Conservation (phyloP, 73 alveolate genomes). For the Paramecium sexaurelia region DNA sequence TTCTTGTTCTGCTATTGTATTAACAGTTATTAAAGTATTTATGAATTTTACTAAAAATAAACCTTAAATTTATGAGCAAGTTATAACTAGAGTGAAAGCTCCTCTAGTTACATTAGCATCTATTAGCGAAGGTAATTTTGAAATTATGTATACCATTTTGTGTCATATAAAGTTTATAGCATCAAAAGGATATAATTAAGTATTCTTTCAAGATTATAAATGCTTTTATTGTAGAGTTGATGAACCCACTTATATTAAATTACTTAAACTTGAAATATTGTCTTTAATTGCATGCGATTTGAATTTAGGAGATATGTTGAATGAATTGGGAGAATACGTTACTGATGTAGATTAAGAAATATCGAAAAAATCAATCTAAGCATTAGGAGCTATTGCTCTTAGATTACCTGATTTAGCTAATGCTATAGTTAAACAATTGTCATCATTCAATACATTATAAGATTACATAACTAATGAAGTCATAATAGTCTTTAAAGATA, state of each 20-base stretch:
- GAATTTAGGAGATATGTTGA: conserved; percentile 79
- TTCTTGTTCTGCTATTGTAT: conserved; percentile 92
- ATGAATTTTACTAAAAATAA: conserved; percentile 92
- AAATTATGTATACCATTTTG: conserved; percentile 88
- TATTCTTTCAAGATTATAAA: conserved; percentile 90
- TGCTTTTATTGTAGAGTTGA: conserved; percentile 95
- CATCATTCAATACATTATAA: conserved; percentile 77
- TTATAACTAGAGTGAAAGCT: conserved; percentile 89
- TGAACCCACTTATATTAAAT: conserved; percentile 95
- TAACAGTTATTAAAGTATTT: conserved; percentile 96
- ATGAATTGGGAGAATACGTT: conserved; percentile 89
- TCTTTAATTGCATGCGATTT: conserved; percentile 71
- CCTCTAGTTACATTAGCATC: conserved; percentile 97
- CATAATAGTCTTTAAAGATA: conserved; percentile 71
- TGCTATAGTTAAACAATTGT: conserved; percentile 75
- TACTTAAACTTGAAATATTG: conserved; percentile 89
- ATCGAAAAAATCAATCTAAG: conserved; percentile 80
- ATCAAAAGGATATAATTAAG: conserved; percentile 14
- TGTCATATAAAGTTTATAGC: conserved; percentile 87
- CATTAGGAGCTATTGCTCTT: conserved; percentile 80
- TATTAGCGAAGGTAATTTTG: conserved; percentile 92
- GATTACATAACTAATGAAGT: conserved; percentile 81
- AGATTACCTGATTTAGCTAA: conserved; percentile 77
- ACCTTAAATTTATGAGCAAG: conserved; percentile 85
- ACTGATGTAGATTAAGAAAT: conserved; percentile 88